These are phyloP conservation scores for Penicillium maclennaniae DNA, from an alignment of 495 filamentous ascomycete species.

Conservation along the genomic window DNA sequence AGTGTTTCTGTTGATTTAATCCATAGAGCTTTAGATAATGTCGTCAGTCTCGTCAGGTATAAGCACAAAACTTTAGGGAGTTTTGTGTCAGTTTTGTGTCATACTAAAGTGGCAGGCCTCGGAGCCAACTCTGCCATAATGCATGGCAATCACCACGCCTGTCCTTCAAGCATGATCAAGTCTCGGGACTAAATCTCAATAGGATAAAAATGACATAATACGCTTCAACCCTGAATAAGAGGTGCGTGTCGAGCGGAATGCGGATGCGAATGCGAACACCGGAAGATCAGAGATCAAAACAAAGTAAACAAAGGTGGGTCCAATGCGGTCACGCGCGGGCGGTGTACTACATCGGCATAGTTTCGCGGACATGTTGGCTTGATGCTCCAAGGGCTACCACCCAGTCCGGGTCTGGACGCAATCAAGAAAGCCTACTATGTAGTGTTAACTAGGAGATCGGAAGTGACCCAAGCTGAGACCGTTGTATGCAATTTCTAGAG, in stretches of 20 bases:
- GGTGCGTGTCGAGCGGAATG: conserved; percentile 10
- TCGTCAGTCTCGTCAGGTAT: neutral
- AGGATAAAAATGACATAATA: conserved; percentile 7
- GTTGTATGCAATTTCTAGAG: conserved; percentile 16
- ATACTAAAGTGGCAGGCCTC: conserved; percentile 5
- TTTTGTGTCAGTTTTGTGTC: neutral
- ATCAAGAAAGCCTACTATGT: neutral
- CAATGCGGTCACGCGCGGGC: conserved; percentile 21
- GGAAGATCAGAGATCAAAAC: conserved; percentile 8
- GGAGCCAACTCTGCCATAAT: conserved; percentile 6
- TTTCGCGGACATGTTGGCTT: neutral
- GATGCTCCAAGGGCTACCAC: neutral
- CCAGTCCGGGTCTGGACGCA: too few relatives aligned
- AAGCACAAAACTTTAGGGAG: neutral
- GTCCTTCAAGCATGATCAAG: conserved; percentile 7
- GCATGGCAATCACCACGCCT: conserved; percentile 14
- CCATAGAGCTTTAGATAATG: conserved; percentile 6
- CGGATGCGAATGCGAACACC: neutral
- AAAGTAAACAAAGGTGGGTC: conserved; percentile 31
- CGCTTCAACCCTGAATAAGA: conserved; percentile 8
- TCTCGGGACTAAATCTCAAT: neutral
- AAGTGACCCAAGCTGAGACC: conserved; percentile 9
- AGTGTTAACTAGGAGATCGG: neutral
- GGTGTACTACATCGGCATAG: neutral
- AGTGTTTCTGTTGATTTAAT: conserved; percentile 5